Base-by-base conservation (phyloP, 2,329 filamentous ascomycete species). In the Sclerotinia trifoliorum region DNA sequence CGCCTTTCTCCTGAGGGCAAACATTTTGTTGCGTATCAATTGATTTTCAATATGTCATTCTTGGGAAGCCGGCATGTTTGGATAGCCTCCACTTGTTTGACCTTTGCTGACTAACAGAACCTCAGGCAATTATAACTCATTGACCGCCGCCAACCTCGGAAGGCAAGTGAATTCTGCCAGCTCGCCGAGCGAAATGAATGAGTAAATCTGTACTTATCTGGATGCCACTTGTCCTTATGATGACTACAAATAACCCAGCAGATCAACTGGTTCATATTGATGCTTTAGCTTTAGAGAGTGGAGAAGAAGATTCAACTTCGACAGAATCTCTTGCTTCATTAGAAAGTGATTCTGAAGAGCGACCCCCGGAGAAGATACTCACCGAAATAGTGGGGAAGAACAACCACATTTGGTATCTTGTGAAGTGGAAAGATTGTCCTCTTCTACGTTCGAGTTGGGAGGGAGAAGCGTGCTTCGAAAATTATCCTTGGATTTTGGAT, bases 401-500 rank as follows among this genome's bases (percentile, higher is more conserved):
- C 69, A 67, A 69, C 19, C 70, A 72, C 46, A 65, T 66, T 39
- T 78, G 74, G 74, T 77, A 75, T 70, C 70, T 78, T 6, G 73
- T 78, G 6, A 77, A 77, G 75, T 78, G 77, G 77, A 67, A 73
- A 68, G 72, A 77, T 65, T 77, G 75, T 69, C 74, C 77, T 44
- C 51, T 77, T 39, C 67, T 78, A 55, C 69, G 74, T 70, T 77
- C 75, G 11, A 73, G 69, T 26, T 78, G 77, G 77, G 77, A 78
- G 70, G 70, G 71, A 17, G 55, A 67, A 51, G 70, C 69, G 26
- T 54, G 73, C 5, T 75, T 77, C 60, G 54, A 55, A 52, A 70
- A 71, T 13, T 72, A 62, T 63, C 73, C 75, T 32, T 62, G 66
- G 65, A 58, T 78, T 57, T 64, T 75, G n/a, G 73, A 75, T 7